A percentile compares a stretch with the other conserved stretches of the same genome.
Evolutionary conservation across 2,329 filamentous ascomycete species (phyloP).

Genomic region (Xylariaceae sp.): DNA sequence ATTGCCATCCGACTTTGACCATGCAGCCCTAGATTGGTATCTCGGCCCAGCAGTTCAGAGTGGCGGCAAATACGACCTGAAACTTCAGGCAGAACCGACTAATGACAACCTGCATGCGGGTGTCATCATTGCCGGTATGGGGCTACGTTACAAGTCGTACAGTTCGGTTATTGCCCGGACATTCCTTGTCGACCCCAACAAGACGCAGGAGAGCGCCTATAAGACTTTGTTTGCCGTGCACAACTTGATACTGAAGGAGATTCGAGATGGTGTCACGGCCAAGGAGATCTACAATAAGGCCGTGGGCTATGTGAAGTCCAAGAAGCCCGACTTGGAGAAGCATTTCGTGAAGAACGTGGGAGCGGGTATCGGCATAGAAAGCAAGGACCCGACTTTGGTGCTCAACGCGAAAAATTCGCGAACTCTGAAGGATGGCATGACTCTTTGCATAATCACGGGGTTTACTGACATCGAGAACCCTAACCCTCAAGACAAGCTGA

Average conservation of each 20-base stretch:
- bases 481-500: slow-evolving; percentile 81
- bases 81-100: slow-evolving; percentile 70
- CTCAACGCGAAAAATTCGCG: slow-evolving; percentile 82
- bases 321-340: slow-evolving; percentile 92
- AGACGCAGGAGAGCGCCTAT: slow-evolving; percentile 90
- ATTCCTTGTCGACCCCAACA: slow-evolving; percentile 94
- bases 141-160: slow-evolving; percentile 92
- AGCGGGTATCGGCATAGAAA: slow-evolving; percentile 87
- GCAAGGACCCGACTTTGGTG: slow-evolving; percentile 72
- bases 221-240: slow-evolving; percentile 80
- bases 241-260: slow-evolving; percentile 81
- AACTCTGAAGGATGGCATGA: slow-evolving; percentile 92
- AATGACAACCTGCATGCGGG: slow-evolving; percentile 80
- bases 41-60: slow-evolving; percentile 88
- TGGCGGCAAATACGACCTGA: slow-evolving; percentile 89
- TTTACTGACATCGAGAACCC: slow-evolving; percentile 85
- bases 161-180: slow-evolving; percentile 87
- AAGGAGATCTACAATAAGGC: slow-evolving; percentile 94
- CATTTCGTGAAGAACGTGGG: slow-evolving; percentile 91
- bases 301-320: slow-evolving; percentile 68
- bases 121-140: slow-evolving; percentile 87
- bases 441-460: slow-evolving; percentile 80
- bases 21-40: slow-evolving; percentile 87
- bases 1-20: slow-evolving; percentile 79
- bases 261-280: slow-evolving; percentile 75